phyloP scores from a whole-genome alignment of 2,329 filamentous ascomycete genomes.

The Aspergillus pseudoviridinutans region DNA sequence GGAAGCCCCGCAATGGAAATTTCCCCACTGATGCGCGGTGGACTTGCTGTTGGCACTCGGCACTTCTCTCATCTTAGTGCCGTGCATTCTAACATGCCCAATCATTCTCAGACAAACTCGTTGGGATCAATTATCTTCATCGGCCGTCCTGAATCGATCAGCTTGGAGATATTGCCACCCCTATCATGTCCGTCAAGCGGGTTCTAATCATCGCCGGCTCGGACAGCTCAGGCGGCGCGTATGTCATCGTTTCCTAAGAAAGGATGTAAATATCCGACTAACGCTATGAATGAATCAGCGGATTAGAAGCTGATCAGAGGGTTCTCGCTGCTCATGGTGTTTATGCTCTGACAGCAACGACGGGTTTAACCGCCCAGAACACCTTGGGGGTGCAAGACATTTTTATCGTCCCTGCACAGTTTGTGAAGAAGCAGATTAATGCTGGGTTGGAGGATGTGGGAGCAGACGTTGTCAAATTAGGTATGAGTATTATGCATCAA shows the following conservation, averaged over 20 bases:
- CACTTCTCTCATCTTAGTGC: neutral
- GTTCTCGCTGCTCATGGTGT: slow-evolving; percentile 87
- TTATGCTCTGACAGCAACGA: slow-evolving; percentile 95
- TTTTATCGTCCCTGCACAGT: slow-evolving; percentile 71
- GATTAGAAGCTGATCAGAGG: slow-evolving; percentile 93
- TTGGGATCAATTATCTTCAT: neutral
- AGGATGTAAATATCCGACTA: neutral
- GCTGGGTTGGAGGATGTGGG: slow-evolving; percentile 79
- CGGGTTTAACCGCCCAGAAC: slow-evolving; percentile 93
- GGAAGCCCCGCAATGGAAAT: neutral
- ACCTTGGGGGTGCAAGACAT: slow-evolving; percentile 79
- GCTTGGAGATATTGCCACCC: slow-evolving; percentile 1
- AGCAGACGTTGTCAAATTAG: slow-evolving; percentile 87
- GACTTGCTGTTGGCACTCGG: neutral
- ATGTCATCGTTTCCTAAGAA: slow-evolving; percentile 35
- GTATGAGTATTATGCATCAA: slow-evolving; percentile 44
- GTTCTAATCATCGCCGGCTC: slow-evolving; percentile 84
- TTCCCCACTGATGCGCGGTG: neutral
- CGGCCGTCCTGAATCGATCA: neutral
- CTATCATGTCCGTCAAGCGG: slow-evolving; percentile 42
- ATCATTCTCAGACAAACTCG: neutral
- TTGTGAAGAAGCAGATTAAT: slow-evolving; percentile 81
- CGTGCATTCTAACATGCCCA: neutral
- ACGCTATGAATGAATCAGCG: slow-evolving; percentile 52
- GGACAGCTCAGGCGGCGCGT: slow-evolving; percentile 88